Conservation (phyloP, 495 filamentous ascomycete species). For the Xeromyces bisporus region DNA sequence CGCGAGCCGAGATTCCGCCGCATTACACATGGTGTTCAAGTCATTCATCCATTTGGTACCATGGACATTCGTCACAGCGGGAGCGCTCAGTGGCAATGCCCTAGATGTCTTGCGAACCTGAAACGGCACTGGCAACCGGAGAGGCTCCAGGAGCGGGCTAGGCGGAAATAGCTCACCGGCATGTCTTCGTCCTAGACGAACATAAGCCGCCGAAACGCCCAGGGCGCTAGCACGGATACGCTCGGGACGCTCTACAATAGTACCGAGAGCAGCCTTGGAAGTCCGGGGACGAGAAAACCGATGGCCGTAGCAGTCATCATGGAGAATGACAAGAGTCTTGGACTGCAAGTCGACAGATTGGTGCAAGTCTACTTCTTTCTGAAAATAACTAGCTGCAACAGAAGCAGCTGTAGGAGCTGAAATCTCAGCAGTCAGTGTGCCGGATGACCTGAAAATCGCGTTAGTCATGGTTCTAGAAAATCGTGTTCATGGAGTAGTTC, state of each 20-base stretch:
- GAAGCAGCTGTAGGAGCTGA: slow-evolving; percentile 41
- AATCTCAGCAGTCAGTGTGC: slow-evolving; percentile 9
- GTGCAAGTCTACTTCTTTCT: slow-evolving; percentile 49
- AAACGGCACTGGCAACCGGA: slow-evolving; percentile 43
- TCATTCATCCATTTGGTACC: slow-evolving; percentile 84
- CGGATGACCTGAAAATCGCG: slow-evolving; percentile 8
- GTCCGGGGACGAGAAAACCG: slow-evolving; percentile 69
- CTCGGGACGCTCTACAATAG: slow-evolving; percentile 85
- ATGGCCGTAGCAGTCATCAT: slow-evolving; percentile 90
- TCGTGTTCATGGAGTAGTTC: too few relatives aligned
- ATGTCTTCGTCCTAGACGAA: slow-evolving; percentile 69
- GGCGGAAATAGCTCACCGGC: slow-evolving; percentile 50
- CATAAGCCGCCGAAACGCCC: slow-evolving; percentile 75
- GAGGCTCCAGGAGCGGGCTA: slow-evolving; percentile 34
- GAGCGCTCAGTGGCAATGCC: slow-evolving; percentile 43
- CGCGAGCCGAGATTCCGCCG: slow-evolving; percentile 56
- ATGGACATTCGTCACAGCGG: slow-evolving; percentile 66
- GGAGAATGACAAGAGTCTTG: slow-evolving; percentile 65
- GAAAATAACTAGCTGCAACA: slow-evolving; percentile 53
- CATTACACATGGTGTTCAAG: slow-evolving; percentile 64
- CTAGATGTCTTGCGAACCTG: slow-evolving; percentile 59
- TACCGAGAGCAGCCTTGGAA: slow-evolving; percentile 42
- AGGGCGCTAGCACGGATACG: slow-evolving; percentile 69
- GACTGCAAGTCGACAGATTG: slow-evolving; percentile 32
- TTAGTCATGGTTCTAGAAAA: background rate